phyloP scores from a whole-genome alignment of 306 rosid species.

The Herpetospermum pedunculosum region DNA sequence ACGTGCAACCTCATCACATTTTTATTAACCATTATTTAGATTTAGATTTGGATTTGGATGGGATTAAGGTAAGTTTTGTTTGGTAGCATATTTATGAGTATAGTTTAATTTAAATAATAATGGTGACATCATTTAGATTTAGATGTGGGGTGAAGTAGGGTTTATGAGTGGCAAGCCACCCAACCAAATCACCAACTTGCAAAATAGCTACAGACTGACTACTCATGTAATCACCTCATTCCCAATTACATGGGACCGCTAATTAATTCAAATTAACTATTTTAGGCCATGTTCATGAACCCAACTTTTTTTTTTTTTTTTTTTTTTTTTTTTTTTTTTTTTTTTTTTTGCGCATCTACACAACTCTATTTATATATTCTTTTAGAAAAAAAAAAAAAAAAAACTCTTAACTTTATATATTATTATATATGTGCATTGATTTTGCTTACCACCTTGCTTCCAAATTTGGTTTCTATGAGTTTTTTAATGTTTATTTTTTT shows the following conservation, averaged over 20 bases:
- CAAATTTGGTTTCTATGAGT: not conserved
- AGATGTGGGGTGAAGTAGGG: not conserved
- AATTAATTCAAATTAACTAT: not conserved
- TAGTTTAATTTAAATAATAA: not conserved
- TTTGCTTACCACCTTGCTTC: not conserved
- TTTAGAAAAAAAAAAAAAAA: not conserved
- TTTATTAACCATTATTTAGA: too few species aligned
- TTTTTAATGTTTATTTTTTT: not conserved
- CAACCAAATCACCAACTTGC: not conserved
- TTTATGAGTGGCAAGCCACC: not conserved
- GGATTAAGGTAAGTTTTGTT: not conserved
- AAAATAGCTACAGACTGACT: not conserved
- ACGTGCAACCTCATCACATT: too few species aligned
- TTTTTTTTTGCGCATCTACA: not conserved
- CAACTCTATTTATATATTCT: not conserved
- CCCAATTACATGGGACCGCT: not conserved
- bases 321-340: not conserved
- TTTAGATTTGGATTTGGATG: too few species aligned
- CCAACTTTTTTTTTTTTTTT: not conserved
- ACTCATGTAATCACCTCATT: not conserved
- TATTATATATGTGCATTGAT: not conserved
- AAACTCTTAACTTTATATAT: not conserved
- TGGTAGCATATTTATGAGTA: not conserved
- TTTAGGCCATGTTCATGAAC: slow-evolving; percentile 3
- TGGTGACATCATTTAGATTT: not conserved